Evolutionary conservation across 1,139 yeast species (phyloP).

Genomic region (Eremothecium sinecaudum): DNA sequence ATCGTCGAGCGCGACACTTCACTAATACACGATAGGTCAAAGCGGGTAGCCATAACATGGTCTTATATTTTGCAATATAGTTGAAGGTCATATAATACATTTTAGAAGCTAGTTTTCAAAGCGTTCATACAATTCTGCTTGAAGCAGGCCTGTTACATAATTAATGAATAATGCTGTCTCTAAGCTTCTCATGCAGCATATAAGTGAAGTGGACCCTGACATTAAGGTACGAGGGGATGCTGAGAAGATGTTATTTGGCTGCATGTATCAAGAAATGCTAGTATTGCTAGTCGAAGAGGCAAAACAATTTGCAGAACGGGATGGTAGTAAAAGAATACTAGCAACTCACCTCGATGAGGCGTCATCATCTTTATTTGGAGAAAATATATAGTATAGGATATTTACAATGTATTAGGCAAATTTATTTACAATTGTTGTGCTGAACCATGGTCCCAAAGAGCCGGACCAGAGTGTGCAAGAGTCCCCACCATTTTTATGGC

Average conservation of each 20-base stretch:
- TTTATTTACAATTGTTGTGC: not conserved
- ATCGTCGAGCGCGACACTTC: too few species aligned
- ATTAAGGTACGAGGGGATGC: conserved; percentile 6
- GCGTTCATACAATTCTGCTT: too few species aligned
- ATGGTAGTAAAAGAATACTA: conserved; percentile 14
- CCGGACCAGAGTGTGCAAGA: conserved; percentile 33
- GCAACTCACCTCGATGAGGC: conserved; percentile 19
- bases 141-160: too few species aligned
- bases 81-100: too few species aligned
- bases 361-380: conserved; percentile 9
- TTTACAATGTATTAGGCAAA: not conserved
- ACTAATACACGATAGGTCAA: too few species aligned
- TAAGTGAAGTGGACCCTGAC: not conserved
- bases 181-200: not conserved
- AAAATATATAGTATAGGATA: not conserved
- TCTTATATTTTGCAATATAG: too few species aligned
- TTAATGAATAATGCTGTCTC: not conserved
- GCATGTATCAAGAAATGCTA: conserved; percentile 16
- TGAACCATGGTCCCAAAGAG: conserved; percentile 15
- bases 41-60: too few species aligned
- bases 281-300: conserved; percentile 15
- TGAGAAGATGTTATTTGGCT: conserved; percentile 14
- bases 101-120: too few species aligned
- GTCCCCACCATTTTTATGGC: conserved; percentile 60
- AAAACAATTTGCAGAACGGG: conserved; percentile 15